Conservation (phyloP, 352 stramenopile species). For the Phytopythium cucurbitacearum region DNA sequence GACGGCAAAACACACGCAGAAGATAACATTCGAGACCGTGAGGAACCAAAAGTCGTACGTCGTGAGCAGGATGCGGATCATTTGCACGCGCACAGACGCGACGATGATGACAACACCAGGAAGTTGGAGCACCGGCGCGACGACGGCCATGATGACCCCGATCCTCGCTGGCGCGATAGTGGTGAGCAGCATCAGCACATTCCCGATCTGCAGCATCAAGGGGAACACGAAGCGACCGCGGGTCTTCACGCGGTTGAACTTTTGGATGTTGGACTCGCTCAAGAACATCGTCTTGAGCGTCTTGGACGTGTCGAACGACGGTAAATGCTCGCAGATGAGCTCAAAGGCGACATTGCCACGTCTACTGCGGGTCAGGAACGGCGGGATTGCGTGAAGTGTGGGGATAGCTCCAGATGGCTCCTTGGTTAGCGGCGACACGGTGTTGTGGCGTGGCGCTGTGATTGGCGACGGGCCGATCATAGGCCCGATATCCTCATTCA, state of each 20-base stretch:
- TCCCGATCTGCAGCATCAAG: slow-evolving; percentile 13
- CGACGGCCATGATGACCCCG: slow-evolving; percentile 11
- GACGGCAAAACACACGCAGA: slow-evolving; percentile 12
- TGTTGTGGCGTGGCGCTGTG: too few relatives aligned
- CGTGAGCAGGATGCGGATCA: slow-evolving; percentile 16
- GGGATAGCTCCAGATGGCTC: too few relatives aligned
- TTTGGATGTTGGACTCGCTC: slow-evolving; percentile 6
- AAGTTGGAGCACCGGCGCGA: slow-evolving; percentile 16
- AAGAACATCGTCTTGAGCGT: slow-evolving; percentile 22
- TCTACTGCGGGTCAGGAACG: too few relatives aligned
- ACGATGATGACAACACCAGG: slow-evolving; percentile 19
- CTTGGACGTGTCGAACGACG: slow-evolving; percentile 19
- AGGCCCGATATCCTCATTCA: too few relatives aligned
- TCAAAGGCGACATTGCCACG: background rate
- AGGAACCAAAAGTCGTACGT: slow-evolving; percentile 35
- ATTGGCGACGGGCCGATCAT: too few relatives aligned
- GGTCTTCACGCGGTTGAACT: slow-evolving; percentile 11
- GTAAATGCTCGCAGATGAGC: slow-evolving; percentile 6
- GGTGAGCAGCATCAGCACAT: slow-evolving; percentile 16
- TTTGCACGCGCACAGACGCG: slow-evolving; percentile 17
- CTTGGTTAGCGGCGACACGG: too few relatives aligned
- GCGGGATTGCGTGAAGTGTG: too few relatives aligned
- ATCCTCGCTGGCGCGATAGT: slow-evolving; percentile 4
- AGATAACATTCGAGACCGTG: slow-evolving; percentile 24
- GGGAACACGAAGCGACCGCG: slow-evolving; percentile 9